These are phyloP conservation scores for Knoxdaviesia capensis DNA, from an alignment of 2,329 filamentous ascomycete species.

Conservation along the genomic window DNA sequence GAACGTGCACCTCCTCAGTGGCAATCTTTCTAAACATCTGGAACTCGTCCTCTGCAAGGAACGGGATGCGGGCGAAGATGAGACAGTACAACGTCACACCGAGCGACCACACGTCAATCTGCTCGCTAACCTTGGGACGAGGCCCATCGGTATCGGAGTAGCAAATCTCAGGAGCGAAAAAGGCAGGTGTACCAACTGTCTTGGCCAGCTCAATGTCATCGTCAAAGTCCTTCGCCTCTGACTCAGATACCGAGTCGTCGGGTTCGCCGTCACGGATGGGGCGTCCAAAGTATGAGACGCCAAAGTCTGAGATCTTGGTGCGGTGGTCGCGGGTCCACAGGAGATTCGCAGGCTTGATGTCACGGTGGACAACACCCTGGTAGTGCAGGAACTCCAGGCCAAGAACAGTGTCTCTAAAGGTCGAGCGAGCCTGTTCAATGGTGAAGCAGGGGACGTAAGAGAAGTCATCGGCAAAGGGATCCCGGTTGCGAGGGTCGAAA, in stretches of 20 bases:
- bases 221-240: constrained; percentile 70
- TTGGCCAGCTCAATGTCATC: constrained; percentile 94
- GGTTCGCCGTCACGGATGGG: constrained; percentile 68
- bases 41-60: constrained; percentile 78
- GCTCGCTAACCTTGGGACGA: constrained; percentile 65
- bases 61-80: constrained; percentile 83
- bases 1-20: constrained; percentile 81
- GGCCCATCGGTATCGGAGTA: constrained; percentile 57
- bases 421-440: constrained; percentile 57
- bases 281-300: constrained; percentile 88
- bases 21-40: constrained; percentile 84
- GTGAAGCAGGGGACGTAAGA: constrained; percentile 90
- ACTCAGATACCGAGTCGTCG: constrained; percentile 55
- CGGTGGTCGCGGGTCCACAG: constrained; percentile 68
- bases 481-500: constrained; percentile 32
- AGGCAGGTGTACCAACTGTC: constrained; percentile 91
- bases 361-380: constrained; percentile 65
- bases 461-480: constrained; percentile 65
- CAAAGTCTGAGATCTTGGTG: constrained; percentile 97
- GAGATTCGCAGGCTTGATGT: constrained; percentile 80
- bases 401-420: constrained; percentile 82
- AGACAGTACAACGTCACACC: constrained; percentile 93
- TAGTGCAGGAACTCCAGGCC: constrained; percentile 88
- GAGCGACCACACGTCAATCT: constrained; percentile 94
- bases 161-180: constrained; percentile 92